A percentile compares a stretch with the other conserved stretches of the same genome.
Conservation (phyloP, 2,329 filamentous ascomycete species). For the Stachybotrys elegans region DNA sequence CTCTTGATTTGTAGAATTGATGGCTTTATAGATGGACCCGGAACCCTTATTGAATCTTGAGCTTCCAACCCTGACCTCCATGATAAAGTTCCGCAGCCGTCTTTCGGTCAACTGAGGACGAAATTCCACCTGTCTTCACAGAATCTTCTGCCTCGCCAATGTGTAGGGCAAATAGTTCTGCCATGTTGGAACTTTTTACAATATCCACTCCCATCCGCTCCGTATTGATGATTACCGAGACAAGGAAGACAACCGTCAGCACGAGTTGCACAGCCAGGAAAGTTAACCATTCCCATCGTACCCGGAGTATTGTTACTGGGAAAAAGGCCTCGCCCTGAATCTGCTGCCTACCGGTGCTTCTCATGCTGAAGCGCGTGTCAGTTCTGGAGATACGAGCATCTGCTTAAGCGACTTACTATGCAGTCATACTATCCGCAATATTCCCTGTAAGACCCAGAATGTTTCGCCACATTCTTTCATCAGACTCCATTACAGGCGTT, state of each 20-base stretch:
- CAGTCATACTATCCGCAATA: neutral
- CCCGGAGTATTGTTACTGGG: constrained; percentile 8
- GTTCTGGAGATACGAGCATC: neutral
- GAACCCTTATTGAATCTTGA: no score
- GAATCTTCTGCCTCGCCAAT: no score
- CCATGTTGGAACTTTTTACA: constrained; percentile 11
- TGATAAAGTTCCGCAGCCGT: no score
- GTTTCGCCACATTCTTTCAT: neutral
- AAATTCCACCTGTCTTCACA: no score
- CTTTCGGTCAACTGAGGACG: no score
- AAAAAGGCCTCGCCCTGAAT: no score
- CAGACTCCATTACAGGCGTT: neutral
- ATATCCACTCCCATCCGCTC: constrained; percentile 8
- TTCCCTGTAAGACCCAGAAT: neutral
- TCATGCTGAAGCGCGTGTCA: neutral
- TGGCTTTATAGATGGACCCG: no score
- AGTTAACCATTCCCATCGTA: constrained; percentile 13
- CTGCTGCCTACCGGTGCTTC: neutral
- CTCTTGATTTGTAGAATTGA: no score
- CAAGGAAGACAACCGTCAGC: constrained; percentile 9
- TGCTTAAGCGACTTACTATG: neutral
- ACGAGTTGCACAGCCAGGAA: constrained; percentile 11
- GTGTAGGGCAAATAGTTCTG: constrained; percentile 9
- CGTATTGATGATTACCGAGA: constrained; percentile 7
- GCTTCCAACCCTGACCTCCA: no score